Base-by-base conservation (phyloP, 345 rosid genomes). In the Erysimum cheiranthoides region DNA sequence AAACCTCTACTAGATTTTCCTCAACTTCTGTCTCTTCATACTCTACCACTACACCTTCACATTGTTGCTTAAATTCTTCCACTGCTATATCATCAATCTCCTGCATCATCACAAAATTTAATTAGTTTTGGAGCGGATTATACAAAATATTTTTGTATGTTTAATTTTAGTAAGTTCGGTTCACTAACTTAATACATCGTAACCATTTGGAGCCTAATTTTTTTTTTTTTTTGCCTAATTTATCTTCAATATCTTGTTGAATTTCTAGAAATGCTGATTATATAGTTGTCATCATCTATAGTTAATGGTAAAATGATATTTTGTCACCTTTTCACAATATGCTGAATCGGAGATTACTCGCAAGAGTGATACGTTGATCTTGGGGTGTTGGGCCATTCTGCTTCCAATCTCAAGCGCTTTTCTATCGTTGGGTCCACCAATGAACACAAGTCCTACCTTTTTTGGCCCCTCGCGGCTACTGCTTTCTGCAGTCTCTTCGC, bases 11-110 rank as follows among this genome's bases (percentile, higher is more conserved):
- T 1, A 77, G 39, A 36, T 77, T 49, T 80, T 85, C 84, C 59
- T 52, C 61, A 0, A 70, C 68, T 36, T 16, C 72, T 60, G 66
- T 84, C 74, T 86, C 89, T 56, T 7, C 58, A 70, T 79, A 87
- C 28, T 73, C 83, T 10, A 70, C 82, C 61, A 28, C 31, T 5
- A 73, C 82, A 4, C 70, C 81, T 69, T 53, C 59, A 82, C 87
- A 81, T 63, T 76, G 85, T 42, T 71, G 73, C 49, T 17, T 80
- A 67, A 89, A 85, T 42, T 82, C 91, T 13, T 30, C 61, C 31
- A 89, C 8, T 1, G 78, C 86, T 4, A 6, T 60, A 14, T 87
- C 86, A 27, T 91, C 92, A 39, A 40, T 46, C 18, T 87, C 91
- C 91, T 89, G 78, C 52, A 69, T 68, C 32, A 54, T 13, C 27